phyloP scores from a whole-genome alignment of 805 yeast genomes.

The Kuraishia capsulata region DNA sequence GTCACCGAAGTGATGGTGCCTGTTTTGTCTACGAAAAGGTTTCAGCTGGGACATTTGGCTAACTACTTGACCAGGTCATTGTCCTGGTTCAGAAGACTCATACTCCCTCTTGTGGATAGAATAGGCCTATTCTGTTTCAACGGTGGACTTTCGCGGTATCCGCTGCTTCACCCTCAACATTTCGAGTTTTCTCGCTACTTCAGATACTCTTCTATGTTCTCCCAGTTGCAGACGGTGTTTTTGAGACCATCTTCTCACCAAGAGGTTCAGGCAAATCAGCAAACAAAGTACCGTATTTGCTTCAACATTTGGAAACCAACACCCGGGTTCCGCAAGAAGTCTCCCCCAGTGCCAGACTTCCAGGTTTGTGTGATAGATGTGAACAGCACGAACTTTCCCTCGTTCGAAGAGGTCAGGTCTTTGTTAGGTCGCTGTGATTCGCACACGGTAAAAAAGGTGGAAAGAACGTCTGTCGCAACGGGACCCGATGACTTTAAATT shows the following conservation, averaged over 20 bases:
- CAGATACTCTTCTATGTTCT: constrained; percentile 1
- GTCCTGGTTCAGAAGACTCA: background rate
- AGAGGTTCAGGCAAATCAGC: background rate
- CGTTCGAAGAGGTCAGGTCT: constrained; percentile 28
- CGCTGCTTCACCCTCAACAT: background rate
- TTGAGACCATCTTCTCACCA: background rate
- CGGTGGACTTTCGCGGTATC: background rate
- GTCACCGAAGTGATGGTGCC: background rate
- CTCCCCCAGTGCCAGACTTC: constrained; percentile 68
- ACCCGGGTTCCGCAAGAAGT: constrained; percentile 56
- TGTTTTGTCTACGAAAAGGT: background rate
- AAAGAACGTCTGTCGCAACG: background rate
- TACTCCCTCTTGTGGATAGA: background rate
- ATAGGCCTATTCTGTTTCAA: background rate
- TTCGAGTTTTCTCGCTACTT: background rate
- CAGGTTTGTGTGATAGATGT: constrained; percentile 54
- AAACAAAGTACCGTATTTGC: constrained; percentile 21
- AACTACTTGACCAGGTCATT: background rate
- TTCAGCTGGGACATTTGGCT: background rate
- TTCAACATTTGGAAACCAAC: constrained; percentile 83
- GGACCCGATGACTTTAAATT: background rate
- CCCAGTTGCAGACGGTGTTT: background rate
- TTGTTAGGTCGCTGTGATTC: constrained; percentile 21
- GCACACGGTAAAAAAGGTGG: background rate
- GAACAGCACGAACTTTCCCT: constrained; percentile 34